These are phyloP conservation scores for Syncephalastrum sp. DNA, from an alignment of 371 early-diverging fungal genomes.

Conservation along the genomic window DNA sequence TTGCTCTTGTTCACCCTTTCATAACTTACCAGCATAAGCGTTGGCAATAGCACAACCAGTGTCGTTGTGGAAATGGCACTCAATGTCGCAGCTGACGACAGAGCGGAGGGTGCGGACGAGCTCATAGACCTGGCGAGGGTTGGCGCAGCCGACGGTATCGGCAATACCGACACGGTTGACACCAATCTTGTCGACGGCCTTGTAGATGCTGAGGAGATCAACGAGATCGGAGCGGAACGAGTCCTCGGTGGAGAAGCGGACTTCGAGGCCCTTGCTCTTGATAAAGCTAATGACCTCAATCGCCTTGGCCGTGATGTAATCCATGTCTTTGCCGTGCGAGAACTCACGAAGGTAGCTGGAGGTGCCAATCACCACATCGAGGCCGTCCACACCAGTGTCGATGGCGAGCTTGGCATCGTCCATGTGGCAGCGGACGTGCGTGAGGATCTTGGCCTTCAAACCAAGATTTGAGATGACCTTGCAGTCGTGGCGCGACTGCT, in stretches of 20 bases:
- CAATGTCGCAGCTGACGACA: slow-evolving; percentile 94
- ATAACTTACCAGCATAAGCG: slow-evolving; percentile 69
- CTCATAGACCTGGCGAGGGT: slow-evolving; percentile 94
- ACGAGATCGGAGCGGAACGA: slow-evolving; percentile 94
- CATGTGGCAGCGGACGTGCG: slow-evolving; percentile 95
- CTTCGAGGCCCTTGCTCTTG: slow-evolving; percentile 91
- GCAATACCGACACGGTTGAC: slow-evolving; percentile 97
- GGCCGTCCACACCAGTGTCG: slow-evolving; percentile 92
- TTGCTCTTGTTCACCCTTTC: slow-evolving; percentile 2
- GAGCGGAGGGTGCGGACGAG: slow-evolving; percentile 88
- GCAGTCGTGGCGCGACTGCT: slow-evolving; percentile 88
- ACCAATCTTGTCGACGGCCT: slow-evolving; percentile 90
- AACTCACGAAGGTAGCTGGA: slow-evolving; percentile 88
- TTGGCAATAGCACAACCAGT: slow-evolving; percentile 97
- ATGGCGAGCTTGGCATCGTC: slow-evolving; percentile 93
- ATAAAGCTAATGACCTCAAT: slow-evolving; percentile 91
- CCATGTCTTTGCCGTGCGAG: slow-evolving; percentile 97
- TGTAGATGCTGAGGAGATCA: slow-evolving; percentile 90
- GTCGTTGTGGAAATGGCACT: slow-evolving; percentile 97
- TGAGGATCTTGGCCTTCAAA: slow-evolving; percentile 93
- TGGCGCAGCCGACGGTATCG: slow-evolving; percentile 97
- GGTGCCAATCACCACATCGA: slow-evolving; percentile 96
- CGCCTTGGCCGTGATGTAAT: slow-evolving; percentile 89
- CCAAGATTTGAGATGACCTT: slow-evolving; percentile 84
- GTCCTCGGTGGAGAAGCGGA: slow-evolving; percentile 94